Percentiles rank a stretch among this genome's conserved stretches.
These are phyloP conservation scores for Sporothrix globosa DNA, from an alignment of 2,329 filamentous ascomycete species.

Conservation along the genomic window DNA sequence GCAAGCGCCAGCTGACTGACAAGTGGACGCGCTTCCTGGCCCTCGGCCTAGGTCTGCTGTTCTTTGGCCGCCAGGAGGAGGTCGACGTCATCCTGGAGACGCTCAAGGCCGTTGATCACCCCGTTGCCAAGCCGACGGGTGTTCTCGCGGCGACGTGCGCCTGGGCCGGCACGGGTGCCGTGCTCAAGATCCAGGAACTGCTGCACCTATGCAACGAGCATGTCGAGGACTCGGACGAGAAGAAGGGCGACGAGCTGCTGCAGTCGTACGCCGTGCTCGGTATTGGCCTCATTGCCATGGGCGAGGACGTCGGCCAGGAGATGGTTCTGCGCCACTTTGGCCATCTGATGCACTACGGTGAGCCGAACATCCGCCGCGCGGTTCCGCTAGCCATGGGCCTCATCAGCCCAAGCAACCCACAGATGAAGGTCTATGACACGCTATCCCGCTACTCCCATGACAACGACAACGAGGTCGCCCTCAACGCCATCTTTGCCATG, in stretches of 20 bases:
- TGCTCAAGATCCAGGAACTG: slow-evolving; percentile 95
- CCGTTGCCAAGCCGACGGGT: slow-evolving; percentile 93
- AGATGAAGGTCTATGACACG: slow-evolving; percentile 99
- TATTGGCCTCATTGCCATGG: slow-evolving; percentile 93
- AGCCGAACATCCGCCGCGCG: slow-evolving; percentile 93
- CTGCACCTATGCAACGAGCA: slow-evolving; percentile 98
- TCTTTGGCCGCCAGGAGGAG: slow-evolving; percentile 96
- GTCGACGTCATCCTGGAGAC: slow-evolving; percentile 98
- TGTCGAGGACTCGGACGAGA: slow-evolving; percentile 90
- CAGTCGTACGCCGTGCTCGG: slow-evolving; percentile 96
- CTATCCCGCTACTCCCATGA: slow-evolving; percentile 97
- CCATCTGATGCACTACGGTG: slow-evolving; percentile 98
- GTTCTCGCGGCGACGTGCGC: slow-evolving; percentile 95
- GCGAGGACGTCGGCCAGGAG: slow-evolving; percentile 96
- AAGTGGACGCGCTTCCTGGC: slow-evolving; percentile 99
- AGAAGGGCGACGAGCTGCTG: slow-evolving; percentile 91
- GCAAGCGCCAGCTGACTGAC: slow-evolving; percentile 86
- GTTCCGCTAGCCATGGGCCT: slow-evolving; percentile 96
- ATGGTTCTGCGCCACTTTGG: slow-evolving; percentile 98
- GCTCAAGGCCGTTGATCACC: slow-evolving; percentile 93
- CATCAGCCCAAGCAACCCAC: slow-evolving; percentile 94
- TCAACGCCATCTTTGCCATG: slow-evolving; percentile 99
- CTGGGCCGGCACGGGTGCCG: slow-evolving; percentile 95
- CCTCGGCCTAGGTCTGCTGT: slow-evolving; percentile 87
- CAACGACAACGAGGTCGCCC: slow-evolving; percentile 95